These are phyloP conservation scores for Passalora sequoiae DNA, from an alignment of 2,329 filamentous ascomycete genomes.

Conservation along the genomic window DNA sequence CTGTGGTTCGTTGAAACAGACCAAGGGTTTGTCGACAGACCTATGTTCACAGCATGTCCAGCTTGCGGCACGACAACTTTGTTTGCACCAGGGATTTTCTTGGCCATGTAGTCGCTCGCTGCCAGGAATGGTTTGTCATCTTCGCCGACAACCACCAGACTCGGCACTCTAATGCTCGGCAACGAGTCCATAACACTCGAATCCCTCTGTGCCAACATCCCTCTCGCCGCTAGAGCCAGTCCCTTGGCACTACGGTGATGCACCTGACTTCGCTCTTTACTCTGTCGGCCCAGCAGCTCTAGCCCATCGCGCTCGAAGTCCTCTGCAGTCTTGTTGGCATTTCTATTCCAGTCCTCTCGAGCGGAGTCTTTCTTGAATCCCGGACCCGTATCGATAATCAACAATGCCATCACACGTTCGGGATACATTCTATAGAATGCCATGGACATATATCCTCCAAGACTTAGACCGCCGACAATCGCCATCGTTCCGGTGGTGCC, in stretches of 20 bases:
- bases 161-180: conserved; percentile 20
- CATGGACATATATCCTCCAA: conserved; percentile 30
- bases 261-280: conserved; percentile 17
- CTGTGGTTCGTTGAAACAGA: too few relatives aligned
- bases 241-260: conserved; percentile 25
- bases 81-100: conserved; percentile 26
- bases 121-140: conserved; percentile 27
- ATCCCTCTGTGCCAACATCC: conserved; percentile 27
- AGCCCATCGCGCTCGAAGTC: conserved; percentile 24
- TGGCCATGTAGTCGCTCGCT: conserved; percentile 28
- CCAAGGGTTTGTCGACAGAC: too few relatives aligned
- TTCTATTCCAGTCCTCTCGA: conserved; percentile 25
- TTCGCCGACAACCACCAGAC: conserved; percentile 25
- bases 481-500: conserved; percentile 13
- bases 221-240: conserved; percentile 25
- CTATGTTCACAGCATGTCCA: conserved; percentile 21
- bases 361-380: conserved; percentile 26
- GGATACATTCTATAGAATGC: conserved; percentile 26
- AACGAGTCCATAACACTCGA: conserved; percentile 23
- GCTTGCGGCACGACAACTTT: conserved; percentile 25
- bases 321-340: conserved; percentile 21
- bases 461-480: conserved; percentile 26
- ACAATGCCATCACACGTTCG: conserved; percentile 19
- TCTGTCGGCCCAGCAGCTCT: conserved; percentile 9
- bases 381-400: conserved; percentile 30